Conservation (phyloP, 164 flowering plant species). For the Macadamia tetraphylla region DNA sequence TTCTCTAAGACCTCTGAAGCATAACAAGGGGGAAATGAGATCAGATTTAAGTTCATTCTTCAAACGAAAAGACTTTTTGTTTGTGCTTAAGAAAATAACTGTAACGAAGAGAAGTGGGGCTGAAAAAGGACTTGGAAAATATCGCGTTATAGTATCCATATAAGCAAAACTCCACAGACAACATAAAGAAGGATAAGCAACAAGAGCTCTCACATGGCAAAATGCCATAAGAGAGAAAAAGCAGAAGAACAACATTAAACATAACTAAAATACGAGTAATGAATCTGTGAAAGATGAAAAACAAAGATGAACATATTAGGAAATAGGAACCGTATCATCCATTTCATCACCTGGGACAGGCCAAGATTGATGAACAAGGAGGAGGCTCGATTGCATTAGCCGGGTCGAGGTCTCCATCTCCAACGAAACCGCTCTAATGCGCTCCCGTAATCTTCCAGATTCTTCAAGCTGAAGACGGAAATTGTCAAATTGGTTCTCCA, state of each 20-base stretch:
- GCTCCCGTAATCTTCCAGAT: slow-evolving; percentile 61
- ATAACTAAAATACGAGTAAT: neutral
- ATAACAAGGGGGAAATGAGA: neutral
- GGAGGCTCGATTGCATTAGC: slow-evolving; percentile 62
- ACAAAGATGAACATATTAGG: neutral
- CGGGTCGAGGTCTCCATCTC: slow-evolving; percentile 71
- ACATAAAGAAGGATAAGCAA: neutral
- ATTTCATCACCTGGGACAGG: slow-evolving; percentile 55
- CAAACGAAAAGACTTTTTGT: too few relatives aligned
- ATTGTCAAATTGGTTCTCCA: slow-evolving; percentile 74
- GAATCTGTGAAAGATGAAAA: too few relatives aligned
- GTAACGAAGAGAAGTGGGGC: too few relatives aligned
- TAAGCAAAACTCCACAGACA: neutral
- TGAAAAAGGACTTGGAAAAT: too few relatives aligned
- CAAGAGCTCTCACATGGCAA: neutral
- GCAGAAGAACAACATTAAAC: neutral
- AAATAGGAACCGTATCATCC: neutral
- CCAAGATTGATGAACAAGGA: slow-evolving; percentile 82
- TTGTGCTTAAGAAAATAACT: too few relatives aligned
- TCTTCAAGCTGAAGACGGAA: slow-evolving; percentile 61
- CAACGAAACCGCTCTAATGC: slow-evolving; percentile 49
- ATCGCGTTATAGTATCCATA: too few relatives aligned
- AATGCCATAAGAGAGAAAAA: neutral
- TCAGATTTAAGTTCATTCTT: too few relatives aligned
- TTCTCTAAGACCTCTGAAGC: slow-evolving; percentile 65